Evolutionary conservation across 768 basidiomycete species (phyloP).

Genomic region (Chalciporus pseudorubinellus): DNA sequence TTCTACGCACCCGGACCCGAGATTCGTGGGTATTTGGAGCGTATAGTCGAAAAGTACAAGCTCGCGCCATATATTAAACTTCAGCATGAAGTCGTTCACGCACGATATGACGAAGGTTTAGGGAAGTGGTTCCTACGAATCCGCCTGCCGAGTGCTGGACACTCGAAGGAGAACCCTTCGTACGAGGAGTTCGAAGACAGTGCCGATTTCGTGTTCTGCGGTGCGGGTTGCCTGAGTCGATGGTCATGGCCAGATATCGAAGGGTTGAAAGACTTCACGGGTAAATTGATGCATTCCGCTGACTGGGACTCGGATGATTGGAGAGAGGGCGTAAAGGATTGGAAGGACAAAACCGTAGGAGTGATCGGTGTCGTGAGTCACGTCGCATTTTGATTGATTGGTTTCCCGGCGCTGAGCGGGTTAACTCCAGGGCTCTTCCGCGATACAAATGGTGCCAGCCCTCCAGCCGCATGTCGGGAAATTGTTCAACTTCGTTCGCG

Average conservation of each 20-base stretch:
- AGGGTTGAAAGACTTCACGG: conserved; percentile 55
- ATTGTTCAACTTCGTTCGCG: conserved; percentile 55
- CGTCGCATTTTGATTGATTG: no score
- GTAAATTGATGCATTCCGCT: conserved; percentile 62
- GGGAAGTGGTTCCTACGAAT: conserved; percentile 60
- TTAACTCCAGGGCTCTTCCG: conserved; percentile 56
- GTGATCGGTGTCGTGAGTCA: conserved; percentile 51
- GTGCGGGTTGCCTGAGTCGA: conserved; percentile 49
- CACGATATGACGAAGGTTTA: conserved; percentile 46
- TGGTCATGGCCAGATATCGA: conserved; percentile 70
- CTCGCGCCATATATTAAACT: conserved; percentile 53
- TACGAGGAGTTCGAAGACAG: conserved; percentile 50
- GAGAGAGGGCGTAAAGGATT: conserved; percentile 45
- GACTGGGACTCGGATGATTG: conserved; percentile 50
- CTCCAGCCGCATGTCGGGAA: conserved; percentile 51
- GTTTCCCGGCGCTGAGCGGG: no score
- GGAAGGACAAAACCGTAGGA: conserved; percentile 53
- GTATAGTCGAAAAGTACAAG: conserved; percentile 55
- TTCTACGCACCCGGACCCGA: conserved; percentile 61
- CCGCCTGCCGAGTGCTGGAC: conserved; percentile 27
- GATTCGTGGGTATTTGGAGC: conserved; percentile 53
- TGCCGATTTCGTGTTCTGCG: conserved; percentile 56
- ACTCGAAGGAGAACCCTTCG: conserved; percentile 16
- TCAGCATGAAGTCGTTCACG: conserved; percentile 51
- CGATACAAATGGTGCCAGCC: conserved; percentile 57